Evolutionary conservation across 768 basidiomycete species (phyloP).

Genomic region (Mycena galericulata): DNA sequence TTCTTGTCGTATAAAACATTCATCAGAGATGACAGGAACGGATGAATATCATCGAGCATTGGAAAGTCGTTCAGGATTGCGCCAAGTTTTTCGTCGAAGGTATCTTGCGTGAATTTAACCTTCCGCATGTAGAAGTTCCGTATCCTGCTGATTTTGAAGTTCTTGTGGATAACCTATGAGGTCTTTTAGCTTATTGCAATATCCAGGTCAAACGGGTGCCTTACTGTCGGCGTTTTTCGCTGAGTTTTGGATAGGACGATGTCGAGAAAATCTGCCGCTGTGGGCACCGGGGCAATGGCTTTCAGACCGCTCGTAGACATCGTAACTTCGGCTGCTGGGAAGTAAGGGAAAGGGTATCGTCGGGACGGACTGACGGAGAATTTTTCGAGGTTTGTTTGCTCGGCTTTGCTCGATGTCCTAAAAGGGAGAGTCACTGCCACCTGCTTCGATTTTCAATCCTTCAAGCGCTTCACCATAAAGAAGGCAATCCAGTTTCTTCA

Average conservation of each 20-base stretch:
- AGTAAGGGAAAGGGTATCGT: background rate
- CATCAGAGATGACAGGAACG: conserved; percentile 94
- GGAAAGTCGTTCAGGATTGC: conserved; percentile 97
- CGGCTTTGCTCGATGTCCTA: too few relatives aligned
- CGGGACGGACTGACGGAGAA: too few relatives aligned
- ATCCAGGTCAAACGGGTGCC: conserved; percentile 33
- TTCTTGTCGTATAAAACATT: conserved; percentile 99
- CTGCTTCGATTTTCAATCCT: too few relatives aligned
- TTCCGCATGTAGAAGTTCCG: conserved; percentile 99
- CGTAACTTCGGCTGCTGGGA: background rate
- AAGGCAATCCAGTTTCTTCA: too few relatives aligned
- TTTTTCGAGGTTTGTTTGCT: too few relatives aligned
- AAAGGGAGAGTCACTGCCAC: too few relatives aligned
- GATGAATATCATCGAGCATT: conserved; percentile 97
- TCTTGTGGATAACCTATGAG: conserved; percentile 94
- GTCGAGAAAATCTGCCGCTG: conserved; percentile 93
- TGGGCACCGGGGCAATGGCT: conserved; percentile 98
- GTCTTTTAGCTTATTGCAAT: background rate
- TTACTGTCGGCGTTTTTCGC: conserved; percentile 95
- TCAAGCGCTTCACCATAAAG: too few relatives aligned
- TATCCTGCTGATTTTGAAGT: conserved; percentile 99
- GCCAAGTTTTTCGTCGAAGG: conserved; percentile 95
- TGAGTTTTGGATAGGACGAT: conserved; percentile 95
- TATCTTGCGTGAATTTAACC: conserved; percentile 98
- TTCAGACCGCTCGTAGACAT: conserved; percentile 93